Conservation (phyloP, 148 eudicot species). For the Arbutus unedo region DNA sequence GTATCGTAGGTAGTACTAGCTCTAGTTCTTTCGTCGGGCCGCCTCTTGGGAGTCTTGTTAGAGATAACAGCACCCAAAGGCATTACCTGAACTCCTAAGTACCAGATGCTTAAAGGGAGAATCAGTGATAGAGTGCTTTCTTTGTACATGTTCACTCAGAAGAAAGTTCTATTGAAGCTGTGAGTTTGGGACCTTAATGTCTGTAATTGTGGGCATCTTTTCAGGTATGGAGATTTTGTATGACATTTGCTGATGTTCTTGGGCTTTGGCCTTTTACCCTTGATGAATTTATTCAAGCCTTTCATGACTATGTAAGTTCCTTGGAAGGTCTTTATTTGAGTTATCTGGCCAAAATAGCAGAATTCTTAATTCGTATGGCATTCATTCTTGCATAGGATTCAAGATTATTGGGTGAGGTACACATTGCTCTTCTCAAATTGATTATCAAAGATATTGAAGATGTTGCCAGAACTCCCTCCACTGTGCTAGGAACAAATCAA, state of each 20-base stretch:
- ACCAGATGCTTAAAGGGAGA: not conserved
- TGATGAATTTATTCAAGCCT: slow-evolving; percentile 55
- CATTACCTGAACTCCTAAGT: not conserved
- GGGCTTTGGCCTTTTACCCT: slow-evolving; percentile 65
- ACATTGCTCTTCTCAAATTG: slow-evolving; percentile 42
- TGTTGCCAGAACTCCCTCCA: slow-evolving; percentile 52
- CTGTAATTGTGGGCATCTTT: slow-evolving; percentile 1
- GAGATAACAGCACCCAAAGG: not conserved
- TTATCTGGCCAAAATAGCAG: not conserved
- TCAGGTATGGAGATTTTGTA: slow-evolving; percentile 60
- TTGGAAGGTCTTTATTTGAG: not conserved
- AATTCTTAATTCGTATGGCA: not conserved
- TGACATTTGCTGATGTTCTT: slow-evolving; percentile 52
- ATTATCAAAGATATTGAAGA: slow-evolving; percentile 57
- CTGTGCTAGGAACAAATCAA: slow-evolving; percentile 55
- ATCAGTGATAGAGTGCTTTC: not conserved
- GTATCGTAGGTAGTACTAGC: not conserved
- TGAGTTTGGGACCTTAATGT: not conserved
- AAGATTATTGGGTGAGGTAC: slow-evolving; percentile 52
- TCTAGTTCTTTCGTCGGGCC: not conserved
- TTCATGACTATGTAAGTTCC: slow-evolving; percentile 59
- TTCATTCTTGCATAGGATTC: slow-evolving; percentile 37
- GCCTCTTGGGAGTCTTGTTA: not conserved
- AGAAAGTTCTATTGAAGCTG: not conserved
- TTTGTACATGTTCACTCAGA: slow-evolving; percentile 4